A percentile compares a stretch with the other conserved stretches of the same genome.
Evolutionary conservation across 1,284 basidiomycete species (phyloP).

Genomic region (Sanghuangporus sanghuang): DNA sequence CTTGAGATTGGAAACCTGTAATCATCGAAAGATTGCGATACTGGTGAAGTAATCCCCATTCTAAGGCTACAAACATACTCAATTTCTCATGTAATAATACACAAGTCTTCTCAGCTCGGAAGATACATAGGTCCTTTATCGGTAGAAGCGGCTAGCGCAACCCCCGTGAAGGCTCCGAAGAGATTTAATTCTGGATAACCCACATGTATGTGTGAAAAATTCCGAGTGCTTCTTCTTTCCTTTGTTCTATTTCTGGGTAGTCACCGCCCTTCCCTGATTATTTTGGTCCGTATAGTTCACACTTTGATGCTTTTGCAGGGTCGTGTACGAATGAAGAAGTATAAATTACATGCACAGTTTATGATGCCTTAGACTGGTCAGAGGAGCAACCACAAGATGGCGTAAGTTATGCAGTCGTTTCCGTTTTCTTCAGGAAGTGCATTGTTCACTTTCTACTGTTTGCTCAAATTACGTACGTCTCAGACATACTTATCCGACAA

Average conservation of each 20-base stretch:
- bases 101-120: background rate
- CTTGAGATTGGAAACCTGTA: too few species aligned
- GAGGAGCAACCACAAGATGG: background rate
- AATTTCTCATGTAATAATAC: background rate
- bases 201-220: constrained; percentile 4
- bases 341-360: too few species aligned
- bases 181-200: background rate
- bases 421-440: background rate
- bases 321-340: too few species aligned
- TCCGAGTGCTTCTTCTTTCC: background rate
- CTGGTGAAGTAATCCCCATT: background rate
- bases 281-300: background rate
- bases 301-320: background rate
- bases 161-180: background rate
- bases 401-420: background rate
- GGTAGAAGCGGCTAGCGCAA: background rate
- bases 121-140: background rate
- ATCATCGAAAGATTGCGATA: background rate
- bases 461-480: background rate
- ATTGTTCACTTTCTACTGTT: background rate
- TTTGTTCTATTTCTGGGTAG: background rate
- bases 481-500: background rate
- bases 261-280: too few species aligned
- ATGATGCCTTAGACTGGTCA: too few species aligned
- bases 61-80: background rate